Evolutionary conservation across 1,284 basidiomycete species (phyloP).

Genomic region (Termitomyces sp.): DNA sequence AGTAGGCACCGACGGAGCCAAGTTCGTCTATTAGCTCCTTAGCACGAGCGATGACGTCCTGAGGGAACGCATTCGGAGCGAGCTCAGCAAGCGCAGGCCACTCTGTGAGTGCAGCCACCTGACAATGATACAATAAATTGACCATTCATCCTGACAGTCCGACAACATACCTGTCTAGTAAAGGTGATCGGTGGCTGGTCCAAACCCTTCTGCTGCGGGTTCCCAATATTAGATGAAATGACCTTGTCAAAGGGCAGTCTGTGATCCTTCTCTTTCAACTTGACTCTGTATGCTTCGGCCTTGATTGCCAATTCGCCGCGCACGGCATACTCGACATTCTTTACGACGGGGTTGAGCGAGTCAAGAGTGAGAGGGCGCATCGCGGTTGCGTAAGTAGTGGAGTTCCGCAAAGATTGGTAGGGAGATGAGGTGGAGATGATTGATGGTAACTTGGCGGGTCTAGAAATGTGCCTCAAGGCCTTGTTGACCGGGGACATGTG

Average conservation of each 20-base stretch:
- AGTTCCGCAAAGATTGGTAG: conserved; percentile 5
- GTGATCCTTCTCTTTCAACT: conserved; percentile 53
- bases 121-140: conserved; percentile 1
- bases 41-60: conserved; percentile 83
- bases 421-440: conserved; percentile 11
- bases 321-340: conserved; percentile 93
- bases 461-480: conserved; percentile 2
- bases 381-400: conserved; percentile 17
- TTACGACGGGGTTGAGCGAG: conserved; percentile 79
- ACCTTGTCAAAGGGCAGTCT: conserved; percentile 83
- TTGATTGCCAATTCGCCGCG: conserved; percentile 95
- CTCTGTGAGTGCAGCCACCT: conserved; percentile 90
- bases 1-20: conserved; percentile 94
- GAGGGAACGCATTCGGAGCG: conserved; percentile 78
- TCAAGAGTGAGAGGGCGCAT: conserved; percentile 60
- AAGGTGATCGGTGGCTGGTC: conserved; percentile 94
- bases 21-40: conserved; percentile 80
- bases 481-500: conserved; percentile 2
- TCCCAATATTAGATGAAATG: conserved; percentile 96
- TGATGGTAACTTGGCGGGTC: conserved; percentile 16
- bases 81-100: conserved; percentile 84
- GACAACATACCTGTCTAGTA: conserved; percentile 72
- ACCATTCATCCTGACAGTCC: neutral
- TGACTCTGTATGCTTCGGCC: conserved; percentile 78
- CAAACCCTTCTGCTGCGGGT: conserved; percentile 93